Evolutionary conservation across 1,284 basidiomycete genomes (phyloP), one percentile per base, ranked within the genome.

Genomic region (Butyriboletus appendiculatus): DNA sequence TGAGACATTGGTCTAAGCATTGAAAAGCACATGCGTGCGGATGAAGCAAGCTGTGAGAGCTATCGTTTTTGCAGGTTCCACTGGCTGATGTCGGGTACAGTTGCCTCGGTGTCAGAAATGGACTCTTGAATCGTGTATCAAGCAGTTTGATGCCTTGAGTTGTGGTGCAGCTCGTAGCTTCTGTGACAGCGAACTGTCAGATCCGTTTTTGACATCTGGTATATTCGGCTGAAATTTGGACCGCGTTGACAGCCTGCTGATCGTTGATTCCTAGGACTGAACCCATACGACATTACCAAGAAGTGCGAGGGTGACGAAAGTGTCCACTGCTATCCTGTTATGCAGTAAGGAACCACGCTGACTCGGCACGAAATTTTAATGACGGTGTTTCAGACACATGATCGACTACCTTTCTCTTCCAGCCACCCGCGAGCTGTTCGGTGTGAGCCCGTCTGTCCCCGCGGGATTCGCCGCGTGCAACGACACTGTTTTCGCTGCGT

Each of bases 221-320:
- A 55, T 35, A 65, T 54, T 15, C 15, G 16, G 4, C 5, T 22
- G 1, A 34, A 54, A 5, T 30, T 15, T 14, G 16, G 14, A n/a
- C 15, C 5, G 18, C 4, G 10, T 26, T 20, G n/a, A 45, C 15
- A n/a, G 41, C 26, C n/a, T 33, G 18, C 35, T 60, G 18, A 53
- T 45, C 20, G 5, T 16, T 18, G 16, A 16, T 53, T 42, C 4
- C 15, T 42, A 77, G 81, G 73, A 16, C 66, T 67, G 58, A 83
- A 83, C 55, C 73, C 74, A 5, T 88, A 88, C 65, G 85, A 90
- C 64, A 77, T 88, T 45, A 81, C 79, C 54, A 76, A 77, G 62
- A 62, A 73, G 34, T 88, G 86, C 59, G 77, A 81, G 20, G 79
- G 74, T 59, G 34, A 47, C 57, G 10, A 56, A 33, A 5, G 71